Evolutionary conservation across 495 filamentous ascomycete species (phyloP).

Genomic region (Talaromyces proteolyticus): DNA sequence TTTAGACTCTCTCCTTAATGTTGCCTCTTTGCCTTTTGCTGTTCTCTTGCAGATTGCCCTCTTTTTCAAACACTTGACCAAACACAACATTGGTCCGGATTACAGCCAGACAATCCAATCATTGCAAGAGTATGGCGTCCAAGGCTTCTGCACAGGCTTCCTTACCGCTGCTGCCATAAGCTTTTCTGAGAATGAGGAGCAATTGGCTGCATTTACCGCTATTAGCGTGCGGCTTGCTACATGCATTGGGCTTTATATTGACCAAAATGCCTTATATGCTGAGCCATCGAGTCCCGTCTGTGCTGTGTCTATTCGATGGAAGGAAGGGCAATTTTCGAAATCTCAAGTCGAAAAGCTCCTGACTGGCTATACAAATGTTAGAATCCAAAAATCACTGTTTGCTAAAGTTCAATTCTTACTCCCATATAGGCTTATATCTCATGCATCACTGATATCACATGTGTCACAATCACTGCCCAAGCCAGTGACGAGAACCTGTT

Average conservation of each 20-base stretch:
- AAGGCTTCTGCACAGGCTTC: constrained; percentile 33
- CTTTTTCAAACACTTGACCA: not conserved
- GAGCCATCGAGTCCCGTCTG: not conserved
- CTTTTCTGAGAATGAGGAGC: constrained; percentile 10
- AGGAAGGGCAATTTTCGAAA: not conserved
- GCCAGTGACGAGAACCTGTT: constrained; percentile 13
- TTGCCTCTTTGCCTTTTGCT: not conserved
- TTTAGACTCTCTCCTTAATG: not conserved
- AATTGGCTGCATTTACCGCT: constrained; percentile 18
- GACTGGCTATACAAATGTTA: not conserved
- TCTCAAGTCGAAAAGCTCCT: not conserved
- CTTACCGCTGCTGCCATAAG: constrained; percentile 26
- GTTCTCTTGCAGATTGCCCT: constrained; percentile 1
- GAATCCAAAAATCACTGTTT: not conserved
- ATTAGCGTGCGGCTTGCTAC: constrained; percentile 28
- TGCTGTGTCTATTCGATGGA: constrained; percentile 4
- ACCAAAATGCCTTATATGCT: constrained; percentile 8
- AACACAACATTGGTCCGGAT: not conserved
- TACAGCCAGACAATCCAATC: not conserved
- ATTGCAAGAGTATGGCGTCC: constrained; percentile 2
- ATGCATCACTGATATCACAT: constrained; percentile 29
- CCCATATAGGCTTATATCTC: constrained; percentile 35
- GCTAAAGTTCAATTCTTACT: constrained; percentile 9
- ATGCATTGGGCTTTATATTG: constrained; percentile 30
- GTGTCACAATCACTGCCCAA: constrained; percentile 33